These are phyloP conservation scores for Nemophila menziesii DNA, from an alignment of 257 asterid genomes.

Conservation along the genomic window DNA sequence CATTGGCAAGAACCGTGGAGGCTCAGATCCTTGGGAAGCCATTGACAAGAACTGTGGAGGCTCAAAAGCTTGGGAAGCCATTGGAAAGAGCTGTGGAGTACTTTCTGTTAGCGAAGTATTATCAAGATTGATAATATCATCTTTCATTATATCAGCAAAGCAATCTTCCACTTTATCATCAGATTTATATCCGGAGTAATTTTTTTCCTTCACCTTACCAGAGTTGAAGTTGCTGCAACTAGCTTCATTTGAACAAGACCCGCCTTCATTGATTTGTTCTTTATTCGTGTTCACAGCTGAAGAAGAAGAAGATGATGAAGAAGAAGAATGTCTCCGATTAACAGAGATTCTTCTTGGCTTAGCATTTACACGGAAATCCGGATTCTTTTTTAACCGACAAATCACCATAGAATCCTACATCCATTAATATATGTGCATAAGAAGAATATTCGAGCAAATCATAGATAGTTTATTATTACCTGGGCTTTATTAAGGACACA, in stretches of 20 bases:
- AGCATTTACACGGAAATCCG: slow-evolving; percentile 43
- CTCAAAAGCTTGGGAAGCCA: slow-evolving; percentile 5
- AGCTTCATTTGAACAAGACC: slow-evolving; percentile 37
- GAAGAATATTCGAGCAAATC: too few relatives aligned
- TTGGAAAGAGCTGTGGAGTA: slow-evolving; percentile 9
- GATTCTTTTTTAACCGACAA: slow-evolving; percentile 73
- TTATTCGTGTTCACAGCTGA: slow-evolving; percentile 31
- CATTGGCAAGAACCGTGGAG: too few relatives aligned
- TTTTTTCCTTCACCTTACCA: slow-evolving; percentile 43
- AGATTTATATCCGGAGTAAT: slow-evolving; percentile 30
- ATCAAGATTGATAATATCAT: slow-evolving; percentile 63
- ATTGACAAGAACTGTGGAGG: too few relatives aligned
- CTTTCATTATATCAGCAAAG: slow-evolving; percentile 74
- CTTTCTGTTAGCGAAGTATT: slow-evolving; percentile 24
- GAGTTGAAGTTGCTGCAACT: slow-evolving; percentile 47
- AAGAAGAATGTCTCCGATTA: slow-evolving; percentile 12
- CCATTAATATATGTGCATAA: too few relatives aligned
- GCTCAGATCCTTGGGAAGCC: too few relatives aligned
- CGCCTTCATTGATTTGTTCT: slow-evolving; percentile 22
- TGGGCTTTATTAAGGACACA: slow-evolving; percentile 43
- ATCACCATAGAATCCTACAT: slow-evolving; percentile 65
- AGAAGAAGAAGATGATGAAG: slow-evolving; percentile 8
- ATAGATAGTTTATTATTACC: slow-evolving; percentile 14
- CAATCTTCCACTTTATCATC: slow-evolving; percentile 59
- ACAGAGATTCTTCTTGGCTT: slow-evolving; percentile 13